Percentiles rank a stretch among this genome's conserved stretches.
Conservation (phyloP, 148 eudicot genomes). For the Selenicereus undatus region DNA sequence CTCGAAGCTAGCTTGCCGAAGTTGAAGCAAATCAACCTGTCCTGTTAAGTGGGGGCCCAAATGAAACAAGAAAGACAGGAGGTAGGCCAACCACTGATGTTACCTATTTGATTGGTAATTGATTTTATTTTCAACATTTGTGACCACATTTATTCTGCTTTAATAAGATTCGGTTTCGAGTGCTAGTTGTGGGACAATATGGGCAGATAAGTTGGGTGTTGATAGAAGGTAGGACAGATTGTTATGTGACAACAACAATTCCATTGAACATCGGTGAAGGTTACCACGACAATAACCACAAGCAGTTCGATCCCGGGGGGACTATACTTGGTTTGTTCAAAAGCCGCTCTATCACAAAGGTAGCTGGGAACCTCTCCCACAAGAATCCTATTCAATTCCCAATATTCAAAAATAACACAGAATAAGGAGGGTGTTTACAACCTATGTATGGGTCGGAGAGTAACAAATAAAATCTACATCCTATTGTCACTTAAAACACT, state of each 20-base stretch:
- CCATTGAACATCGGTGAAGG: neutral
- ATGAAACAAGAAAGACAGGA: neutral
- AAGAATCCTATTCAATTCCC: neutral
- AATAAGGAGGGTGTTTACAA: neutral
- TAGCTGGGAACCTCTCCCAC: neutral
- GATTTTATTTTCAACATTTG: neutral
- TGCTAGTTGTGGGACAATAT: neutral
- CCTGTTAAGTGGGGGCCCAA: neutral
- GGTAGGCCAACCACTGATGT: neutral
- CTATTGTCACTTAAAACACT: too few species aligned
- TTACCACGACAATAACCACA: neutral
- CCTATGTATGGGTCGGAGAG: neutral
- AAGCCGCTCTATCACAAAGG: neutral
- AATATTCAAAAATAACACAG: neutral
- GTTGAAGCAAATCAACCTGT: neutral
- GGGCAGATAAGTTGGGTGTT: neutral
- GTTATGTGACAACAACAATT: neutral
- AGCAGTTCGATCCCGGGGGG: neutral
- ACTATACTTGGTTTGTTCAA: neutral
- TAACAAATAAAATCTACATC: neutral
- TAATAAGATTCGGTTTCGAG: neutral
- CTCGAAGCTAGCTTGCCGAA: neutral
- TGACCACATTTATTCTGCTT: neutral
- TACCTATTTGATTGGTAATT: neutral
- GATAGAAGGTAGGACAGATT: neutral